Evolutionary conservation across 225 moss, liverwort and hornwort genomes (phyloP), one percentile per base, ranked within the genome.

Genomic region (Anthoceros angustus): DNA sequence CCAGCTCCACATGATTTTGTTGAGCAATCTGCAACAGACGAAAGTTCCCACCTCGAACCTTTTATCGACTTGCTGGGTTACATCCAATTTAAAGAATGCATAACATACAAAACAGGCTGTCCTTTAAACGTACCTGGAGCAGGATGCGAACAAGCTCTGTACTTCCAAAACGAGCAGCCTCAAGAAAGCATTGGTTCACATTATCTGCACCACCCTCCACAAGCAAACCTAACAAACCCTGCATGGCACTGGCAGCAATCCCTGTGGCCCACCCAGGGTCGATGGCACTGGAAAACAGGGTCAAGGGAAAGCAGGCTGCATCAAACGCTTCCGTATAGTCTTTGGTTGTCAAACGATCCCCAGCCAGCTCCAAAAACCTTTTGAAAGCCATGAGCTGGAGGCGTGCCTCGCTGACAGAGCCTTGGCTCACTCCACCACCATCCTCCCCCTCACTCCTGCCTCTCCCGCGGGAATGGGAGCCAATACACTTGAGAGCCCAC

Each of bases 401-500:
- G 7, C 83, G 84, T 12, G 94, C 88, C 69, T 95, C 94, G 46
- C 78, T 69, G 62, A 81, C 83, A 25, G 90, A 90, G 73, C 90
- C 90, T 67, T 86, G 83, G 25, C 79, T 72, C 12, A 90, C 78
- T 42, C 77, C 80, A 70, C 70, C 74, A 63, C 78, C 82, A 40
- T 79, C 72, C 71, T 86, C 84, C 45, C 76, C 79, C 3, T 76
- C 78, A 55, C 80, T 69, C 62, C 75, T 77, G 50, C 81, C 82
- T 63, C 81, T 80, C 25, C 82, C 86, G 50, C 86, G 90, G 67
- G 94, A 90, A 74, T 95, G 94, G 38, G 94, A 95, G 26, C 94
- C 94, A 68, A 95, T 95, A 75, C 94, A 95, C 71, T 95, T 95
- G 49, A 95, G 76, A 39, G 90, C 94, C 94, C 94, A 95, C 76